Evolutionary conservation across 129 eudicot genomes (phyloP).

Genomic region (Escallonia rubra): DNA sequence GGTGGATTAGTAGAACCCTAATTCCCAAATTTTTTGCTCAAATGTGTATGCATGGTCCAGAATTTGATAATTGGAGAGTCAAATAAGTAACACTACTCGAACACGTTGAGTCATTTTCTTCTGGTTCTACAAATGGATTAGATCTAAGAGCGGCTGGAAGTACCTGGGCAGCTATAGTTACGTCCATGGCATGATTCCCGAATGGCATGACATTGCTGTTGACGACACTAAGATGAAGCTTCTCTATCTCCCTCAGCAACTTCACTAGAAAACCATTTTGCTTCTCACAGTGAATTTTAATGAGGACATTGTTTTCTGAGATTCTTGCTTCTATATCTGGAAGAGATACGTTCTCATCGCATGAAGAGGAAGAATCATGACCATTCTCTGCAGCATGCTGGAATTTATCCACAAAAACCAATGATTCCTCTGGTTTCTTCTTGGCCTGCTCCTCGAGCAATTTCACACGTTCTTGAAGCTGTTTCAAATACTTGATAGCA

Average conservation of each 20-base stretch:
- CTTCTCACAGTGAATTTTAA: slow-evolving; percentile 53
- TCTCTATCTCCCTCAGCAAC: slow-evolving; percentile 43
- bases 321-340: slow-evolving; percentile 63
- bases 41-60: too few species aligned
- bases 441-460: slow-evolving; percentile 47
- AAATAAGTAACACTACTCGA: too few species aligned
- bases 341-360: slow-evolving; percentile 31
- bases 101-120: too few species aligned
- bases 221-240: slow-evolving; percentile 37
- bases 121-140: too few species aligned
- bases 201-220: slow-evolving; percentile 52
- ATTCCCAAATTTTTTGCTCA: too few species aligned
- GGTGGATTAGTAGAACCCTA: too few species aligned
- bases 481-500: slow-evolving; percentile 67
- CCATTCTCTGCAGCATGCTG: slow-evolving; percentile 10
- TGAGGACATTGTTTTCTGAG: slow-evolving; percentile 46
- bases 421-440: slow-evolving; percentile 26
- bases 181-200: slow-evolving; percentile 33
- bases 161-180: slow-evolving; percentile 70
- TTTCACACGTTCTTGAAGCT: slow-evolving; percentile 55
- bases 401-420: slow-evolving; percentile 23
- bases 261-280: slow-evolving; percentile 38
- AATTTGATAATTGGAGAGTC: too few species aligned
- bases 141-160: background rate
- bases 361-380: slow-evolving; percentile 20